Evolutionary conservation across 208 protist genomes (phyloP).

Genomic region (Crithidia expoeki): DNA sequence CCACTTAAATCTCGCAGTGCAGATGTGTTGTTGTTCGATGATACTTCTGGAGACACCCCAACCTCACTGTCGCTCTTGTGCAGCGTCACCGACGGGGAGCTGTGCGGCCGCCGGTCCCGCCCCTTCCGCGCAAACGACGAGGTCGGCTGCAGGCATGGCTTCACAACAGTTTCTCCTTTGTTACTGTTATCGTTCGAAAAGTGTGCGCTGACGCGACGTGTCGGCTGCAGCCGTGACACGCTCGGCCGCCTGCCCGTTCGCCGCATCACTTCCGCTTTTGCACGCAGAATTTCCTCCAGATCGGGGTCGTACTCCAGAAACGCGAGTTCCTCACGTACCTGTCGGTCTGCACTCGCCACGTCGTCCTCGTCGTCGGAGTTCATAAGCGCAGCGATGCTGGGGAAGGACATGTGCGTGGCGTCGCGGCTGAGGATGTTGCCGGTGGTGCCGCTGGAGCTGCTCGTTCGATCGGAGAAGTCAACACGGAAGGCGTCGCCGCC

Average conservation of each 20-base stretch:
- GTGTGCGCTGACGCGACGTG: constrained; percentile 6
- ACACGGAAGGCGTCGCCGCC: background rate
- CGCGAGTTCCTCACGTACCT: background rate
- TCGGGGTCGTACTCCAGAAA: constrained; percentile 14
- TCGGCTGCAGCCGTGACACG: background rate
- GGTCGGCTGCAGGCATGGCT: constrained; percentile 15
- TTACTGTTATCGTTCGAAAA: background rate
- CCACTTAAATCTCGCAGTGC: background rate
- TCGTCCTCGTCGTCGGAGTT: constrained; percentile 12
- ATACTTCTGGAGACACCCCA: background rate
- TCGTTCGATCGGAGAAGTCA: background rate
- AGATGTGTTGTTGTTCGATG: background rate
- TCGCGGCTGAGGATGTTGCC: constrained; percentile 1
- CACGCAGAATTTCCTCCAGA: constrained; percentile 8
- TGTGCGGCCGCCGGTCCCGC: background rate
- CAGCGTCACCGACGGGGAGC: background rate
- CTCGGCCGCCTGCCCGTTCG: constrained; percentile 12
- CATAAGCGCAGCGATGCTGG: constrained; percentile 3
- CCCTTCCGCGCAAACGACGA: constrained; percentile 7
- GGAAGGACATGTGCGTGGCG: constrained; percentile 7
- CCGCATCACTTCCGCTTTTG: constrained; percentile 15
- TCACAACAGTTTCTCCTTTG: background rate
- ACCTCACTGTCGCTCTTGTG: background rate
- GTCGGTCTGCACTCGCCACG: background rate
- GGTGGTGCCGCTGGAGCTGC: background rate